Base-by-base conservation (phyloP, 2,329 filamentous ascomycete genomes). In the Aspergillus sp. region DNA sequence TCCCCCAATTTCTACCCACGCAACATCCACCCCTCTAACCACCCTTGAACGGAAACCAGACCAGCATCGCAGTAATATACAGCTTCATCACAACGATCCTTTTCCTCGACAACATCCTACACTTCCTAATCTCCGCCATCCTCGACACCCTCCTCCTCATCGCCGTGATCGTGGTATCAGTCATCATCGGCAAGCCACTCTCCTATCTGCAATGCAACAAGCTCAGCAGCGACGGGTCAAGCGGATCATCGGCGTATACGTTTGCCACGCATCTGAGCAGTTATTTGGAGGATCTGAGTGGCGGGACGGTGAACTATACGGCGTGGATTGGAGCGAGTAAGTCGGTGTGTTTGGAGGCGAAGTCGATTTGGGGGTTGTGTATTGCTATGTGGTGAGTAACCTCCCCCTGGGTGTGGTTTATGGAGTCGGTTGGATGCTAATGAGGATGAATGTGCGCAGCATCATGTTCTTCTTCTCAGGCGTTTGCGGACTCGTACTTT, bases 351-450 rank as follows among this genome's bases (percentile, higher is more conserved):
- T 87, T 88, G 70, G 88, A 95, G 80, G 87, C 92, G 75, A 96
- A 96, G 83, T 86, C 90, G 15, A 86, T 95, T 66, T 96, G 92
- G 93, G 92, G 92, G 1, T 77, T 96, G 62, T 86, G 87, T 74
- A 93, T 96, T 75, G 88, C 88, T 4, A 83, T 96, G 53, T 92
- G 84, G 84, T 86, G 72, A 71, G 25, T 27, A 25, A 25, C 25
- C 25, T 25, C 23, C 23, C 23, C 23, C 17, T 7, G 5, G 23
- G 6, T 25, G 23, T 25, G 23, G 23, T 25, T 25, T 25, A 23
- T 6, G 21, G 21, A 25, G 23, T 7, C 6, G 23, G 23, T 25
- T 25, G 23, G 23, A 25, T 25, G 23, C 39, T 63, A 42, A 54
- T 53, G 8, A 15, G 25, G 10, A 21, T 13, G 5, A 17, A 8